Evolutionary conservation across 768 basidiomycete species (phyloP), one percentile per base, ranked within the genome.

Genomic region (Mycena vitilis): DNA sequence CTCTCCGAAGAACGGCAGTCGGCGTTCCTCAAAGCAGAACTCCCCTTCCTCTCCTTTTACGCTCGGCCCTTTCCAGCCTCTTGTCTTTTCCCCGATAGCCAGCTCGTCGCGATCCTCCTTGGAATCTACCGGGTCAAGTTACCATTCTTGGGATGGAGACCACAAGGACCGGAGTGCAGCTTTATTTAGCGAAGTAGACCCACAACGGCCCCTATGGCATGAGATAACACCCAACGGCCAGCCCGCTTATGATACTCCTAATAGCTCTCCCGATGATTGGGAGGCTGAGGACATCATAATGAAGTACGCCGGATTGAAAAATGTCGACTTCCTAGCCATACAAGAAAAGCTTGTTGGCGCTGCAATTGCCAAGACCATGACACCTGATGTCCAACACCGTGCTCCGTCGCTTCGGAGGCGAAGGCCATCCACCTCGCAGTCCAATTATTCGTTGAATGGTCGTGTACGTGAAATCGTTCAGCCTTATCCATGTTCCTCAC

Each of bases 351-450:
- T 95, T 49, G 85, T 95, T n/a, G 81, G 80, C 54, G 89, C 87
- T 34, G 89, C 88, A 4, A 77, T 85, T 49, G 82, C 86, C 36
- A 91, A 89, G 75, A 85, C 85, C 48, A 81, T 81, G 18, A 85
- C 82, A 57, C 84, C 87, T 11, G 90, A 91, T 69, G 76, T 82
- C 45, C 87, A 87, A 13, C 87, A 89, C 72, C 88, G 92, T 53
- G 81, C 86, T 0, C 89, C 88, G 60, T 94, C 93, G n/a, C 81
- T 93, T 71, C 85, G 93, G 63, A 87, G 88, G 69, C 86, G 94
- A 57, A 84, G 93, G 45, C 92, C 92, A 13, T 94, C 93, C 1
- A 93, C 91, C 16, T 93, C 93, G n/a, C 92, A 94, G 78, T 92
- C 92, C 13, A 91, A 88, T 73, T 91, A 93, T 74, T 90, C 89